phyloP scores from a whole-genome alignment of 2,329 filamentous ascomycete species.

The Chaetomiaceae sp. region DNA sequence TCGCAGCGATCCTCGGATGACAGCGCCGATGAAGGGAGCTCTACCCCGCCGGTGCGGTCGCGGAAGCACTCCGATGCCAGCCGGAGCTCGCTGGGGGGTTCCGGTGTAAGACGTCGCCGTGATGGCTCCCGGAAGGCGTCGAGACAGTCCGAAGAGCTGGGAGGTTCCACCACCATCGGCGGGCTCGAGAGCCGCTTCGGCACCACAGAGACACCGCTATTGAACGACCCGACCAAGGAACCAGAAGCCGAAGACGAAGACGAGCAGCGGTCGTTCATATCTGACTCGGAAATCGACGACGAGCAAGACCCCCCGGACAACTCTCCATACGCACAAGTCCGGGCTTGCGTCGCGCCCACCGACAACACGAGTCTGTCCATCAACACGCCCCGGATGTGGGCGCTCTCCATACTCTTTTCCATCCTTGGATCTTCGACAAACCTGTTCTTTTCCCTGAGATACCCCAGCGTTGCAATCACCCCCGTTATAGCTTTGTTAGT shows the following conservation, averaged over 20 bases:
- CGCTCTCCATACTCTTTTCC: conserved; percentile 72
- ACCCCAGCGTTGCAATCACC: conserved; percentile 84
- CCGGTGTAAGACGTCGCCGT: conserved; percentile 13
- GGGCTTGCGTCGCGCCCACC: conserved; percentile 71
- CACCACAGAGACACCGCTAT: conserved; percentile 44
- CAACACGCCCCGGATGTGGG: conserved; percentile 86
- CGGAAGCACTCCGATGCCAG: conserved; percentile 13
- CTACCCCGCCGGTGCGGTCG: conserved; percentile 1
- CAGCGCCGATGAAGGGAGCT: conserved; percentile 8
- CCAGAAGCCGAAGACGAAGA: conserved; percentile 30
- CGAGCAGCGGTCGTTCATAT: conserved; percentile 30
- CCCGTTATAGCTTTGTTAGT: conserved; percentile 83
- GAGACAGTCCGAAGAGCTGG: conserved; percentile 45
- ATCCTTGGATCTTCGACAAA: conserved; percentile 79
- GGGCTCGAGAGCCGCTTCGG: conserved; percentile 52
- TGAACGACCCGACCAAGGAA: conserved; percentile 43
- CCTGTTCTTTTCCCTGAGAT: conserved; percentile 83
- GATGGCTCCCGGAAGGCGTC: conserved; percentile 28
- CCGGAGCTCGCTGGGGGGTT: background rate
- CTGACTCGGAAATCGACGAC: conserved; percentile 35
- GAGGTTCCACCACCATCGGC: conserved; percentile 47
- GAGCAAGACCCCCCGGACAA: conserved; percentile 59
- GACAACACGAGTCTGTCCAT: conserved; percentile 77
- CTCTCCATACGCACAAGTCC: conserved; percentile 73
- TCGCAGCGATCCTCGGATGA: conserved; percentile 21